Evolutionary conservation across 176 grass and related monocot species (phyloP).

Genomic region (Dendrocalamus sinicus): DNA sequence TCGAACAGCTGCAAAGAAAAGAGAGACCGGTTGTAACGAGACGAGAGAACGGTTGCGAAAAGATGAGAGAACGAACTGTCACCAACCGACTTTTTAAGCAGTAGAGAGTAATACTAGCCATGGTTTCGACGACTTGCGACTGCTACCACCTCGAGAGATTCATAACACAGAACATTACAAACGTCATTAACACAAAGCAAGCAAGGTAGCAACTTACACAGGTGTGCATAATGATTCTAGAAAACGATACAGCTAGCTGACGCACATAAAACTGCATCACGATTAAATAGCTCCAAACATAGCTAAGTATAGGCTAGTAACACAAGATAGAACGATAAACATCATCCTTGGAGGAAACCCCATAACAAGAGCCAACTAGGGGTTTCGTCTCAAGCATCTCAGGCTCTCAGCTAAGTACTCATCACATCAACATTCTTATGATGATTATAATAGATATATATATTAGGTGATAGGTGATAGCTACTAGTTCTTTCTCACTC

Average conservation of each 20-base stretch:
- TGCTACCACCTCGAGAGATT: too few relatives aligned
- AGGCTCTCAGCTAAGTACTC: constrained; percentile 38
- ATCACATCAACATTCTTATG: constrained; percentile 40
- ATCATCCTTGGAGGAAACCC: constrained; percentile 21
- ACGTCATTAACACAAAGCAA: too few relatives aligned
- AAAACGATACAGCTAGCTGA: neutral
- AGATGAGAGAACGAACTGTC: too few relatives aligned
- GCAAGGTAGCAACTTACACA: neutral
- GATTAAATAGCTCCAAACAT: constrained; percentile 42
- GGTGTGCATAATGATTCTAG: too few relatives aligned
- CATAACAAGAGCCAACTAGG: neutral
- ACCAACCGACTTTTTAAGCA: too few relatives aligned
- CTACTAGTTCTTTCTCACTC: constrained; percentile 41
- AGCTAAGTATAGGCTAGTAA: constrained; percentile 17
- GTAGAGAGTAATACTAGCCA: too few relatives aligned
- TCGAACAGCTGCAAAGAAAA: too few relatives aligned
- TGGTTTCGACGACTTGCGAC: too few relatives aligned
- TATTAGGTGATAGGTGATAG: constrained; percentile 29
- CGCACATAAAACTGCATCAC: neutral
- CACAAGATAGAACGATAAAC: constrained; percentile 13
- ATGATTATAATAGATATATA: constrained; percentile 28
- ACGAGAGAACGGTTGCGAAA: too few relatives aligned
- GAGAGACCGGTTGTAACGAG: too few relatives aligned
- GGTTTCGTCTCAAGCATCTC: neutral
- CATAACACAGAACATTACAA: too few relatives aligned